Base-by-base conservation (phyloP, 169 alveolate genomes). In the Cryptosporidium tyzzeri region DNA sequence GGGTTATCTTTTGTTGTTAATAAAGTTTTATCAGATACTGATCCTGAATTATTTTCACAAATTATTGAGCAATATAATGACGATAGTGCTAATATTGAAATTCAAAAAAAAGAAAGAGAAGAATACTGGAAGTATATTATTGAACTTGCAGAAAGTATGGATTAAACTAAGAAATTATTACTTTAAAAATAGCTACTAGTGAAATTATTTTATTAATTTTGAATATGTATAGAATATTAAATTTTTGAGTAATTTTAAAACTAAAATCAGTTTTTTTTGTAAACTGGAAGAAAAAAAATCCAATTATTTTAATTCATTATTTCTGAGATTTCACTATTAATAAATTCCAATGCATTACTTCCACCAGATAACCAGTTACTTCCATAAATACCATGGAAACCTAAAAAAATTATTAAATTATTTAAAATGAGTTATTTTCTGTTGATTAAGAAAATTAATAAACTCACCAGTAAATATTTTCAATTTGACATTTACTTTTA, bases 1-100 rank as follows among this genome's bases (percentile, higher is more conserved):
- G 85, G 85, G n/a, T 44, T 91, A 41, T 53, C 94, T 7, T 91
- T 70, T 85, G 93, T 91, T 80, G 94, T 93, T 18, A 70, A 93
- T 44, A 86, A 86, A 53, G 69, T 93, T 59, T 65, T 93, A 59
- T 65, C 91, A 29, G 95, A 93, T 6, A 39, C 84, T 26, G 95
- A 93, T 84, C 93, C 87, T 23, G 94, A 50, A 45, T 85, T 93
- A 26, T 93, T 91, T 62, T 59, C 89, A 16, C 89, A 80, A 45
- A 80, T 80, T 39, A 65, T 65, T 41, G 80, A 80, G 29, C 61
- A 80, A 48, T 44, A 33, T 50, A 80, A 80, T 26, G 74, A 37
- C 31, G 89, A 80, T 18, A 80, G 41, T 37, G 55, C 41, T 35
- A 59, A 65, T 18, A 41, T 50, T 62, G 89, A 80, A 18, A 44